Conservation (phyloP, 1,284 basidiomycete species). For the Ustilago curta region DNA sequence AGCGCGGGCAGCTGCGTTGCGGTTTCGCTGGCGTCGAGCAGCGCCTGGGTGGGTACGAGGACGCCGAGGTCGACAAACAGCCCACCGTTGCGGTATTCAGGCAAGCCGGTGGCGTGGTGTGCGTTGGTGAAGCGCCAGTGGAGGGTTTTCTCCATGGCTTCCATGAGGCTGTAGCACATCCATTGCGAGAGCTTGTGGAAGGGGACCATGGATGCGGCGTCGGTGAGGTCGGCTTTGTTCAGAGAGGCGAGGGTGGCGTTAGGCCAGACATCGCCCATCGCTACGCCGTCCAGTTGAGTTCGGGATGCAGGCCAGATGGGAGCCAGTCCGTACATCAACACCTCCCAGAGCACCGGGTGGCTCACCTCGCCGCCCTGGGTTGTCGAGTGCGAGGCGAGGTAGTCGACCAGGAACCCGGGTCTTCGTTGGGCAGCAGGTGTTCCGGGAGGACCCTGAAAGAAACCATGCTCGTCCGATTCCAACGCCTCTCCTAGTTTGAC, state of each 20-base stretch:
- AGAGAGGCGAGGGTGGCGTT: conserved; percentile 30
- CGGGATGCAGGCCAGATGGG: conserved; percentile 87
- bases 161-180: conserved; percentile 70
- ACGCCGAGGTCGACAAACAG: conserved; percentile 83
- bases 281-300: conserved; percentile 75
- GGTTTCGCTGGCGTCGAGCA: conserved; percentile 73
- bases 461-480: conserved; percentile 38
- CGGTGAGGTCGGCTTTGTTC: not conserved
- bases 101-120: conserved; percentile 77
- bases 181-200: conserved; percentile 95
- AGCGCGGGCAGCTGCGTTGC: conserved; percentile 67
- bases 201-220: conserved; percentile 76
- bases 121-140: conserved; percentile 81
- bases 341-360: conserved; percentile 77
- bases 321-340: conserved; percentile 83
- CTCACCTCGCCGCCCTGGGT: conserved; percentile 44
- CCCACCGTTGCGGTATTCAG: conserved; percentile 72
- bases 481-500: conserved; percentile 50
- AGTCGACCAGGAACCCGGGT: conserved; percentile 72
- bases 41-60: conserved; percentile 33
- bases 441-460: conserved; percentile 41
- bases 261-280: conserved; percentile 91
- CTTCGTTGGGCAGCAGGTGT: conserved; percentile 7
- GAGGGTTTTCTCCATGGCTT: conserved; percentile 70
- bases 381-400: conserved; percentile 72